Evolutionary conservation across 352 stramenopile species (phyloP), one percentile per base, ranked within the genome.

Genomic region (Pythium aquatile): DNA sequence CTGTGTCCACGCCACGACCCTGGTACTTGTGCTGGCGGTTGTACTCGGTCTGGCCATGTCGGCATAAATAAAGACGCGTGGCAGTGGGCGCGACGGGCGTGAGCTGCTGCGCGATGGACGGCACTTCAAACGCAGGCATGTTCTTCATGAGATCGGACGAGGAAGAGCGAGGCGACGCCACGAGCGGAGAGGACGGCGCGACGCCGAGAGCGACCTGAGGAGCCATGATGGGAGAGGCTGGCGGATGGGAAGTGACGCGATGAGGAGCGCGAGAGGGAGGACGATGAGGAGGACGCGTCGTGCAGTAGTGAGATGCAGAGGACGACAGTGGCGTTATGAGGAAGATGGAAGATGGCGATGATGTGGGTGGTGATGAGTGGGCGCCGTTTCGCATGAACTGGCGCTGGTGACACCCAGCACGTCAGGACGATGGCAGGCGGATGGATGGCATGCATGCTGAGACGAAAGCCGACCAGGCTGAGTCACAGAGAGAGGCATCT

Each of bases 11-110:
- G 30, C 85, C 85, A 30, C 85, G 81, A 33, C 85, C 85, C 65
- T 94, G 85, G 55, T 91, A 84, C 65, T 88, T 89, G 65, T 78
- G 72, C 58, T 83, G 73, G 26, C 68, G 66, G 63, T 94, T 94
- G 70, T 68, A 92, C 55, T 94, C 85, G 47, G 85, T 94, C 62
- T 94, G 79, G 28, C 85, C 85, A 49, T 94, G 85, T 48, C 85
- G 83, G 42, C 85, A 94, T 42, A 94, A 69, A 61, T 84, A 94
- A 10, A 94, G 64, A 33, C 85, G 70, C 29, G 84, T 85, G 66
- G 69, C 86, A 42, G 75, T 69, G 35, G 77, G 58, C 1, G 70
- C 65, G 16, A 90, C 72, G 1, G 81, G 75, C 14, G 85, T 81
- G 28, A 92, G 68, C 68, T 89, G 82, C 63, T 79, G 77, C 13